Conservation (phyloP, 164 flowering plant genomes). For the grape (Vitis vinifera) region ASM3070453v1 NC_081805.1:1453001-1453500, state of each 20-base stretch:
- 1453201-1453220: constrained; percentile 98
- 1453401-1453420: constrained; percentile 94
- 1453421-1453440: constrained; percentile 82
- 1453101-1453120: constrained; percentile 74
- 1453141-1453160: constrained; percentile 98
- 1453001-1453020: too few species aligned
- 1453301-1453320: neutral
- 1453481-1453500: constrained; percentile 95
- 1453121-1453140: constrained; percentile 95
- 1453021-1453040: too few species aligned
- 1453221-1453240: constrained; percentile 99
- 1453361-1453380: neutral
- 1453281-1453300: constrained; percentile 93
- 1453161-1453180: constrained; percentile 89
- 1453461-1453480: constrained; percentile 79
- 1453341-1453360: neutral
- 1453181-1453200: constrained; percentile 85
- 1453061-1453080: neutral
- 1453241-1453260: constrained; percentile 92
- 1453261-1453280: constrained; percentile 88
- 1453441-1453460: constrained; percentile 71
- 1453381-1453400: constrained; percentile 83
- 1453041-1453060: too few species aligned
- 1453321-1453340: neutral
- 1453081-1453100: neutral